Base-by-base conservation (phyloP, 148 eudicot genomes). In the Rhododendron vialii region DNA sequence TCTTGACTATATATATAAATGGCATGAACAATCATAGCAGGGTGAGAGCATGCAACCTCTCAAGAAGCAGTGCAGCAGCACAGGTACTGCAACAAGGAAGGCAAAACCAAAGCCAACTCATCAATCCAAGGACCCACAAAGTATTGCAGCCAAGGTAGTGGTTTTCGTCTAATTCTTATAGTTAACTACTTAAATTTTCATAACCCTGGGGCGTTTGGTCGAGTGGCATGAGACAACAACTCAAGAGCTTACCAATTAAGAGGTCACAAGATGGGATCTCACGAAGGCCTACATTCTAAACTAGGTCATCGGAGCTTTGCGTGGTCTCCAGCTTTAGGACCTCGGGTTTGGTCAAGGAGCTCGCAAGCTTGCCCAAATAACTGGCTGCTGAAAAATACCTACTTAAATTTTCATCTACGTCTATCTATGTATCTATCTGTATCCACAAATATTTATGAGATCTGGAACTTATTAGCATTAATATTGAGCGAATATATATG, bases 101-200 rank as follows among this genome's bases (percentile, higher is more conserved):
- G 41, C 89, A 24, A 97, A 95, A 81, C 82, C 93, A 28, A 94
- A 93, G 85, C 43, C 93, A 73, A 83, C 89, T 51, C 18, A 30
- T 1, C 84, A 88, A 65, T 86, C 90, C n/a, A 95, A 95, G 90
- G 99, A 97, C 90, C 96, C 98, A 9, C 99, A 97, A 88, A 95
- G 99, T 86, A 83, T 94, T 86, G 99, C 99, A 85, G 99, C 99
- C 83, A 97, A 97, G 98, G 99, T 96, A 33, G 99, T 96, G 2
- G 51, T 84, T 87, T 87, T 53, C 18, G 13, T 30, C 20, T 30
- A n/a, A 67, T 67, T 36, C 79, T 17, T 36, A 0, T 20, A 18
- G 47, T 18, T 36, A 38, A 36, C 45, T 38, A 75, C 26, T 24
- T 65, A 69, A 69, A 69, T 86, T 71, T 28, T 78, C 65, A 59